Percentiles rank a stretch among this genome's conserved stretches.
phyloP scores from a whole-genome alignment of 2,329 filamentous ascomycete genomes.

The Penicillium palitans region DNA sequence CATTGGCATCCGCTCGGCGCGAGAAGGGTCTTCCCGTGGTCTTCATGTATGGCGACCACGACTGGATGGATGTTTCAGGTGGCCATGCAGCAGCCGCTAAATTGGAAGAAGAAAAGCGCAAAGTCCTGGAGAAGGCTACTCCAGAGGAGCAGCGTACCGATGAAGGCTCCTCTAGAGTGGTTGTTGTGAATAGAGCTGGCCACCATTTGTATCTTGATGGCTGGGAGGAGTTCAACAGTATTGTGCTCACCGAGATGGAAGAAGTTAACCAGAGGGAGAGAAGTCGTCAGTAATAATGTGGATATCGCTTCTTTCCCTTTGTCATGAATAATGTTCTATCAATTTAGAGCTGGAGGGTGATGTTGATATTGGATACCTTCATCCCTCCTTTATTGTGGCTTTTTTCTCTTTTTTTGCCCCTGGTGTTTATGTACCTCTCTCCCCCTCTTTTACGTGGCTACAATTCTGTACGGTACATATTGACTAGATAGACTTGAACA shows the following conservation, averaged over 20 bases:
- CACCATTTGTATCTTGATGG: slow-evolving; percentile 74
- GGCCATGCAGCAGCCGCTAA: slow-evolving; percentile 78
- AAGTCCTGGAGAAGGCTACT: slow-evolving; percentile 61
- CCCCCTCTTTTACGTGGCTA: neutral
- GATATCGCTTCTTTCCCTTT: slow-evolving; percentile 1
- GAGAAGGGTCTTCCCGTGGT: slow-evolving; percentile 77
- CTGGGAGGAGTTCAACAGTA: slow-evolving; percentile 67
- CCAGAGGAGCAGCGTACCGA: slow-evolving; percentile 68
- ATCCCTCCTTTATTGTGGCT: neutral
- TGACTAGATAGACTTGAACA: slow-evolving; percentile 14
- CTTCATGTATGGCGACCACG: slow-evolving; percentile 94
- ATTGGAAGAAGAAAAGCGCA: slow-evolving; percentile 66
- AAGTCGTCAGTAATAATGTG: slow-evolving; percentile 8
- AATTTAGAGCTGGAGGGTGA: slow-evolving; percentile 12
- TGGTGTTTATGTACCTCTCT: slow-evolving; percentile 3
- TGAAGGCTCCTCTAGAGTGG: slow-evolving; percentile 77
- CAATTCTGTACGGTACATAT: slow-evolving; percentile 10
- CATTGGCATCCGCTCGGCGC: slow-evolving; percentile 31
- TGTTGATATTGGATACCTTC: slow-evolving; percentile 3
- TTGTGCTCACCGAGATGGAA: slow-evolving; percentile 66
- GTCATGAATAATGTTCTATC: slow-evolving; percentile 13
- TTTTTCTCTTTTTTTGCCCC: slow-evolving; percentile 1
- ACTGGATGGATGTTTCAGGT: slow-evolving; percentile 97
- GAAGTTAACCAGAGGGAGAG: slow-evolving; percentile 50
- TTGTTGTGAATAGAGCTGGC: slow-evolving; percentile 71